These are phyloP conservation scores for Sindora glabra DNA, from an alignment of 306 rosid species.

Conservation along the genomic window DNA sequence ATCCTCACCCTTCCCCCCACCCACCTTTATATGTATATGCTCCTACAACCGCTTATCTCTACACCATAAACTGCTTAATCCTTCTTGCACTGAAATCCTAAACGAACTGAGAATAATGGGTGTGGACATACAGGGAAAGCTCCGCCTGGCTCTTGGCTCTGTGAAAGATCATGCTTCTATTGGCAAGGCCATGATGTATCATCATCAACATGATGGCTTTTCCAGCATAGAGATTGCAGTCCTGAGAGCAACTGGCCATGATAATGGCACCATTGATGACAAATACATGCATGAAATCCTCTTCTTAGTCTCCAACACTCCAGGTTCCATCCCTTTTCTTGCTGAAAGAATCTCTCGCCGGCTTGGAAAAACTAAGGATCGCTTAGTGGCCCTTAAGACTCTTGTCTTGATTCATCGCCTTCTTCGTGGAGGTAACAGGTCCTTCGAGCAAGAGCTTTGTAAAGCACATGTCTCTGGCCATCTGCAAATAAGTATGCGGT, in stretches of 20 bases:
- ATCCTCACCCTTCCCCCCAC: slow-evolving; percentile 16
- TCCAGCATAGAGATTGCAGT: slow-evolving; percentile 54
- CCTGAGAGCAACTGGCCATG: slow-evolving; percentile 45
- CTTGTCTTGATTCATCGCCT: slow-evolving; percentile 52
- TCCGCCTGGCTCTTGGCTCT: no score
- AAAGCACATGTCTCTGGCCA: slow-evolving; percentile 44
- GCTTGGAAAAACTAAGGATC: slow-evolving; percentile 39
- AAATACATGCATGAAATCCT: slow-evolving; percentile 59
- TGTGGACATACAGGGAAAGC: no score
- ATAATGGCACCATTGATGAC: slow-evolving; percentile 46
- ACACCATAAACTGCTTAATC: no score
- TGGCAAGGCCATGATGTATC: no score
- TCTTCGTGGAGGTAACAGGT: slow-evolving; percentile 49
- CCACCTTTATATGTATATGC: slow-evolving; percentile 27
- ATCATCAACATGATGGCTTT: slow-evolving; percentile 18
- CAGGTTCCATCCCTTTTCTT: slow-evolving; percentile 44
- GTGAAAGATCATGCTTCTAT: no score
- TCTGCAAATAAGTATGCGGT: slow-evolving; percentile 25
- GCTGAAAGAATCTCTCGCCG: slow-evolving; percentile 50
- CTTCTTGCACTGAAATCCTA: no score
- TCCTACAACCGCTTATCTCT: not conserved
- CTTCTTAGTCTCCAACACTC: slow-evolving; percentile 46
- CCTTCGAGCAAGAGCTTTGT: slow-evolving; percentile 45
- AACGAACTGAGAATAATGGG: no score
- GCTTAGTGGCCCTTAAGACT: slow-evolving; percentile 46